Evolutionary conservation across 805 yeast species (phyloP).

Genomic region (Suhomyces xylopsoci): DNA sequence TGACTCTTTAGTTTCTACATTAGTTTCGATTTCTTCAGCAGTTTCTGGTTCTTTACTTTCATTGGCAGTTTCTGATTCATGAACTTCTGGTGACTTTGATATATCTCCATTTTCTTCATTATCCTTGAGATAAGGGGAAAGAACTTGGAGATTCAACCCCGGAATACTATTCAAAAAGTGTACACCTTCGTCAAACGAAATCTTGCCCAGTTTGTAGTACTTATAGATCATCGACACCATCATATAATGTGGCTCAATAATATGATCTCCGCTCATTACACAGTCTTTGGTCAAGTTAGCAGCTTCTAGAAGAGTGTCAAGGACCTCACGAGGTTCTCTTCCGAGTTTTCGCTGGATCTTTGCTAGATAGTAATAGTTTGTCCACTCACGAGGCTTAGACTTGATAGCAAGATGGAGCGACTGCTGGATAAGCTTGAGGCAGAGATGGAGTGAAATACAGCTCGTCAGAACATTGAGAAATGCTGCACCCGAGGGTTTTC

Average conservation of each 20-base stretch:
- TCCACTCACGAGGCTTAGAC: slow-evolving; percentile 55
- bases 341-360: slow-evolving; percentile 56
- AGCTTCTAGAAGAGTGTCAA: slow-evolving; percentile 44
- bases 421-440: slow-evolving; percentile 40
- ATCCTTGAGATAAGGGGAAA: not conserved
- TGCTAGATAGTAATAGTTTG: slow-evolving; percentile 52
- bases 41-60: too few relatives aligned
- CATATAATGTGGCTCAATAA: slow-evolving; percentile 77
- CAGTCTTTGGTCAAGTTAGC: slow-evolving; percentile 40
- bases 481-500: slow-evolving; percentile 20
- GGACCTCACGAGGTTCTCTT: slow-evolving; percentile 25
- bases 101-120: not conserved
- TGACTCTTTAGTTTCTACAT: not conserved
- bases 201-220: slow-evolving; percentile 35
- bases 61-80: not conserved
- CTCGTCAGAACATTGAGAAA: slow-evolving; percentile 23
- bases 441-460: slow-evolving; percentile 18
- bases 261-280: slow-evolving; percentile 47
- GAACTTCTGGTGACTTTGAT: not conserved
- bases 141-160: slow-evolving; percentile 12
- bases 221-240: slow-evolving; percentile 60
- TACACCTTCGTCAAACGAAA: slow-evolving; percentile 40
- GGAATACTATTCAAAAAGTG: slow-evolving; percentile 38
- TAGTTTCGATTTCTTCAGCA: not conserved
- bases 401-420: slow-evolving; percentile 48